Base-by-base conservation (phyloP, 1,139 yeast species). In the Scheffersomyces illinoinensis region DNA sequence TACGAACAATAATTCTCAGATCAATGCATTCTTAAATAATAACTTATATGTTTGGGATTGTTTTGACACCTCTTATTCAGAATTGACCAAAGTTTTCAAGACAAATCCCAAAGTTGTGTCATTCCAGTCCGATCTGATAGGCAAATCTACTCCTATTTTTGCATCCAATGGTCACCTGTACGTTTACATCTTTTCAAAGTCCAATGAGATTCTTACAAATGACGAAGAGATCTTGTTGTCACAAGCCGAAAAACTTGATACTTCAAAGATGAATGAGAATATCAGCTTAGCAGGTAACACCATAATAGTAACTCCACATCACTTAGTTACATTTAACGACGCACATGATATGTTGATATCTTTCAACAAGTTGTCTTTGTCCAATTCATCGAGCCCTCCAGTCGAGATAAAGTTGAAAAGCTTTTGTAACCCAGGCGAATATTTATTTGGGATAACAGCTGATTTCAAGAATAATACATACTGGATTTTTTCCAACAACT, bases 381-480 rank as follows among this genome's bases (percentile, higher is more conserved):
- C 56, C 7, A 8, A 50, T 58, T 53, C 62, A 54, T 51, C 50
- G 24, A 53, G 43, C 53, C 59, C 21, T 6, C 59, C 56, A 12
- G 54, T 43, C 20, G 57, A 33, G 5, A 47, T 61, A 26, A 47
- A 56, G n/a, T 55, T 64, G 47, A 54, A 59, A 12, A 33, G 58
- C 1, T 24, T 49, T 21, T 43, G 59, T 4, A 55, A 50, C 4
- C 48, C 52, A 5, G 57, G 74, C 23, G 88, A 85, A 56, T 68
- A 73, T 26, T 71, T 88, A 21, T 60, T 82, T 5, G 95, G 95
- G 0, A 71, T 90, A 3, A 74, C 85, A 1, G 83, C 86, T 4
- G 98, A 93, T 70, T 75, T 78, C 56, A 63, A 72, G 3, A 76
- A 78, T 24, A 71, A 77, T 72, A 71, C 74, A 0, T 64, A 65